Evolutionary conservation across 2,329 filamentous ascomycete species (phyloP).

Genomic region (Fusarium fujikuroi): DNA sequence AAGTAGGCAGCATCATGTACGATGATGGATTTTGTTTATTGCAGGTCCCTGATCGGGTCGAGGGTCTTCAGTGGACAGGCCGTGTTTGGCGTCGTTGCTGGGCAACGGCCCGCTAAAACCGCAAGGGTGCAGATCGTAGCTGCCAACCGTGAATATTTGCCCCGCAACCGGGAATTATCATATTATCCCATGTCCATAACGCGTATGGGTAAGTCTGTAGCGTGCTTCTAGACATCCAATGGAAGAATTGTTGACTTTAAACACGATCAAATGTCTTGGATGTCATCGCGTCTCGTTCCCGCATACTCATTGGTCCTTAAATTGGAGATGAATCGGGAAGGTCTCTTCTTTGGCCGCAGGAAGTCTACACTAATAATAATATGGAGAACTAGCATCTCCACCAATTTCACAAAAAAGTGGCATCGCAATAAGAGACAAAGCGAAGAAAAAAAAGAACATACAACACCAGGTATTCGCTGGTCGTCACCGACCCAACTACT

Average conservation of each 20-base stretch:
- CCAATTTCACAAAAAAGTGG: background rate
- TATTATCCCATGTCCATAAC: constrained; percentile 18
- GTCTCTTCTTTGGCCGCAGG: background rate
- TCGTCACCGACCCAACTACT: constrained; percentile 20
- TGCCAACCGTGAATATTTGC: constrained; percentile 27
- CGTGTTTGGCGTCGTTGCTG: constrained; percentile 45
- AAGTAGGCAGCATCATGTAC: constrained; percentile 43
- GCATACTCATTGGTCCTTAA: background rate
- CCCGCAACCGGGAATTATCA: constrained; percentile 23
- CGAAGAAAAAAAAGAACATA: constrained; percentile 5
- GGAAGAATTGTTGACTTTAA: constrained; percentile 8
- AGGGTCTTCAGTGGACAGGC: constrained; percentile 34
- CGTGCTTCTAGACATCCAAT: constrained; percentile 15
- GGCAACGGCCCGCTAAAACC: constrained; percentile 39
- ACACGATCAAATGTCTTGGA: constrained; percentile 2
- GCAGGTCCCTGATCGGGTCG: constrained; percentile 9
- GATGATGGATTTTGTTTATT: constrained; percentile 38
- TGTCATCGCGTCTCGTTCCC: background rate
- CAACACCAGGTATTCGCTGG: constrained; percentile 18
- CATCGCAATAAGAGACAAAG: background rate
- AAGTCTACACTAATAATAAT: background rate
- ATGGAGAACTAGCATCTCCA: background rate
- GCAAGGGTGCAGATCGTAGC: constrained; percentile 34
- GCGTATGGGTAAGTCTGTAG: constrained; percentile 3
- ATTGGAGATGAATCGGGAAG: background rate